Evolutionary conservation across 2,329 filamentous ascomycete genomes (phyloP), one percentile per base, ranked within the genome.

Genomic region (Lecanosticta acicola): DNA sequence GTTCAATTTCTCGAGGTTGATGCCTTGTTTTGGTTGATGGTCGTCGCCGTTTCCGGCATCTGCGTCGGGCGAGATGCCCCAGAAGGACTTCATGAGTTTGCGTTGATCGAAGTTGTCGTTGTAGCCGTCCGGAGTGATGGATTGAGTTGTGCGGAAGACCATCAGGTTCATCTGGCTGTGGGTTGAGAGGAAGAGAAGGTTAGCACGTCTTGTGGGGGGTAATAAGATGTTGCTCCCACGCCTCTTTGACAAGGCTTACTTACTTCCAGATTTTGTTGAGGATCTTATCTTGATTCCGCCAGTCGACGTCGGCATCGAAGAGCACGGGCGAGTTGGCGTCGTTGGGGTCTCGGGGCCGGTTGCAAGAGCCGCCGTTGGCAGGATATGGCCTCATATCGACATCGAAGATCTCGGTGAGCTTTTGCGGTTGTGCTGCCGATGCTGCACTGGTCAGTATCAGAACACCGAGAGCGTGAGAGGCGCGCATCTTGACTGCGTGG

Each of bases 221-320:
- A n/a, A n/a, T n/a, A n/a, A n/a, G n/a, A n/a, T n/a, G n/a, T n/a
- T n/a, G n/a, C n/a, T n/a, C n/a, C n/a, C n/a, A n/a, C n/a, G n/a
- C n/a, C n/a, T n/a, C n/a, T n/a, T n/a, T n/a, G n/a, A n/a, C n/a
- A n/a, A n/a, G n/a, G n/a, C n/a, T n/a, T n/a, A n/a, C n/a, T n/a
- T n/a, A n/a, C 9, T 7, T 9, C 37, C 37, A 39, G 17, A 39
- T 14, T 9, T 13, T 39, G 37, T 39, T 39, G 37, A 39, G 37
- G 3, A 19, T 13, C 8, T 39, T 18, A 5, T 11, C 3, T 20
- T 3, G n/a, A 24, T 39, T 19, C 11, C 3, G 3, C 8, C 5
- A 18, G 4, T 3, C 5, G 5, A 10, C 19, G 17, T 39, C 19
- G 9, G 37, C 18, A 24, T 24, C 19, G 37, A 39, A 39, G 24